phyloP scores from a whole-genome alignment of 208 protist species.

The Acanthamoeba triangularis region DNA sequence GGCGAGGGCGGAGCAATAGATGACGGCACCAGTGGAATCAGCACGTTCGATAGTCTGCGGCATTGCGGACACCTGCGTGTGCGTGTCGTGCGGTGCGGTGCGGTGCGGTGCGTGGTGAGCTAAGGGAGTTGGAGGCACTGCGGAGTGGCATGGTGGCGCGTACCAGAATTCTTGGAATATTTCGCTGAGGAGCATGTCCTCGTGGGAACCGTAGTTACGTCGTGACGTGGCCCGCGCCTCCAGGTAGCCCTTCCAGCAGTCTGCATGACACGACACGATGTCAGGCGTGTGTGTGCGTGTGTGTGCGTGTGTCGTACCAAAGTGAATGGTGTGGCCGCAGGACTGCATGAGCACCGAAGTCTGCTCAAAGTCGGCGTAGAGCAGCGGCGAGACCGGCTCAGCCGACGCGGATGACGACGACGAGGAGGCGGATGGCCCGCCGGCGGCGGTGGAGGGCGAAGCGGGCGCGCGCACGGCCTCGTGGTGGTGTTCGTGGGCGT shows the following conservation, averaged over 20 bases:
- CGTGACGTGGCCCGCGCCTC: neutral
- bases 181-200: slow-evolving; percentile 50
- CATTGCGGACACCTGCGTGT: slow-evolving; percentile 43
- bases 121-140: neutral
- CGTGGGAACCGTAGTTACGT: neutral
- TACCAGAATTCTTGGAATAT: slow-evolving; percentile 52
- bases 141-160: too few species aligned
- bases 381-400: neutral
- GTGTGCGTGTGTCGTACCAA: neutral
- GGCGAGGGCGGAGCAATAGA: neutral
- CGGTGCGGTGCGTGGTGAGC: neutral
- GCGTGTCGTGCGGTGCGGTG: neutral
- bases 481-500: slow-evolving; percentile 12
- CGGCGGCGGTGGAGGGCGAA: too few species aligned
- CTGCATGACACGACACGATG: neutral
- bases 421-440: neutral
- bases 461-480: neutral
- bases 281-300: neutral
- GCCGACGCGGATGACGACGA: neutral
- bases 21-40: slow-evolving; percentile 42
- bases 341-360: slow-evolving; percentile 24
- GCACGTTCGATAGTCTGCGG: slow-evolving; percentile 29
- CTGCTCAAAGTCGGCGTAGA: slow-evolving; percentile 22
- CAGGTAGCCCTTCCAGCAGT: slow-evolving; percentile 36
- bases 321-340: slow-evolving; percentile 51